These are phyloP conservation scores for Boletus subcaerulescens DNA, from an alignment of 768 basidiomycete genomes.

Conservation along the genomic window DNA sequence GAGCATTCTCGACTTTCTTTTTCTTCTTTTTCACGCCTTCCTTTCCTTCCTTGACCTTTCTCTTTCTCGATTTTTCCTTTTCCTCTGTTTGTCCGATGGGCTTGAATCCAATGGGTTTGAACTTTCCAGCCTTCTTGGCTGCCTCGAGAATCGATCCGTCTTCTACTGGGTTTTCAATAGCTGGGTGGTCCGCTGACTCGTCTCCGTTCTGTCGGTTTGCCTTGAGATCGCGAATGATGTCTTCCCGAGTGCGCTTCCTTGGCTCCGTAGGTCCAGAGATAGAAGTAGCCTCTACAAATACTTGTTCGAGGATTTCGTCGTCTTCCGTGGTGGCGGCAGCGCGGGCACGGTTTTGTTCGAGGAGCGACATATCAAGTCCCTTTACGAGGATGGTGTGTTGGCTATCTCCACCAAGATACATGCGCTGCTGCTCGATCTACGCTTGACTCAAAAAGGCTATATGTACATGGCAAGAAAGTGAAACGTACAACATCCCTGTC, in stretches of 20 bases:
- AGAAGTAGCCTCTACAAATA: constrained; percentile 50
- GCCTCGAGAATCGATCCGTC: constrained; percentile 31
- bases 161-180: constrained; percentile 11
- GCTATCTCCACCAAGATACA: constrained; percentile 80
- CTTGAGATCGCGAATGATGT: constrained; percentile 72
- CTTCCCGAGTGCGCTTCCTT: constrained; percentile 76
- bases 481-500: constrained; percentile 57
- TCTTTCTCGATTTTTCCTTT: constrained; percentile 44
- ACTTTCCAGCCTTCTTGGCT: constrained; percentile 42
- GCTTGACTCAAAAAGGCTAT: not conserved
- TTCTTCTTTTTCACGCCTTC: constrained; percentile 57
- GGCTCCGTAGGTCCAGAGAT: constrained; percentile 25
- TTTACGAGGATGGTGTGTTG: constrained; percentile 87
- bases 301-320: constrained; percentile 80
- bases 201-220: constrained; percentile 45
- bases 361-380: constrained; percentile 82
- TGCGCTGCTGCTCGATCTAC: constrained; percentile 73
- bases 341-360: constrained; percentile 81
- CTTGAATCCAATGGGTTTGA: constrained; percentile 61
- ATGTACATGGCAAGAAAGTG: not conserved
- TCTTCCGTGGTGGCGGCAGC: constrained; percentile 56
- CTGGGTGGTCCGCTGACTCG: constrained; percentile 8
- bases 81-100: constrained; percentile 48
- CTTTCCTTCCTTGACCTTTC: constrained; percentile 42
- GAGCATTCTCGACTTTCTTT: constrained; percentile 39